These are phyloP conservation scores for Scutellaria barbata DNA, from an alignment of 257 asterid genomes.

Conservation along the genomic window DNA sequence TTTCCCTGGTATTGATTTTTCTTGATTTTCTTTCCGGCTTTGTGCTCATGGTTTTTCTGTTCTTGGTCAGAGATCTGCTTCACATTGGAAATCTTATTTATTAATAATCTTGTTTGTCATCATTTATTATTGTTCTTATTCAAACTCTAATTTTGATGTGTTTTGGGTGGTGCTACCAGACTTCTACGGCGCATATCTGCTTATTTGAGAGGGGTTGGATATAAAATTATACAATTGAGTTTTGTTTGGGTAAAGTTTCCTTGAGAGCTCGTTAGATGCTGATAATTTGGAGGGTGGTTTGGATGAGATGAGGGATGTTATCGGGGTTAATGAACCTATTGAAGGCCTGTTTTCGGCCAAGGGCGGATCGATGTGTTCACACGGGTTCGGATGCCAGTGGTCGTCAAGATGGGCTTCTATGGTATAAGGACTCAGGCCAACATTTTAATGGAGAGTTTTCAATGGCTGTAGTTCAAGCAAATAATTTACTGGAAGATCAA, in stretches of 20 bases:
- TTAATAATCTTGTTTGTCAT: conserved; percentile 9
- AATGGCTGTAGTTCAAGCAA: conserved; percentile 92
- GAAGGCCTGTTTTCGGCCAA: conserved; percentile 79
- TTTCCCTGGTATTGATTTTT: conserved; percentile 46
- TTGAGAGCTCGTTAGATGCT: conserved; percentile 42
- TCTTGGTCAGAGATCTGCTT: conserved; percentile 44
- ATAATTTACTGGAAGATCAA: conserved; percentile 85
- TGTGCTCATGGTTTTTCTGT: conserved; percentile 37
- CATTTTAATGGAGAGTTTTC: conserved; percentile 83
- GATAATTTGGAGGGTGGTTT: conserved; percentile 51
- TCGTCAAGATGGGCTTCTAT: conserved; percentile 72
- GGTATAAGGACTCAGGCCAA: conserved; percentile 80
- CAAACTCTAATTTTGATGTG: conserved; percentile 37
- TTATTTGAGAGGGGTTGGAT: conserved; percentile 34
- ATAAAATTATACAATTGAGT: conserved; percentile 24
- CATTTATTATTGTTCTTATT: conserved; percentile 7
- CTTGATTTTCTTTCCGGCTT: conserved; percentile 37
- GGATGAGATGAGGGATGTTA: conserved; percentile 79
- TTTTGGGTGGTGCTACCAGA: conserved; percentile 41
- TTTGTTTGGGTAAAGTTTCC: conserved; percentile 28
- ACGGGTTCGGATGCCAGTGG: conserved; percentile 58
- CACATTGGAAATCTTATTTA: conserved; percentile 32
- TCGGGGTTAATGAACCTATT: conserved; percentile 71
- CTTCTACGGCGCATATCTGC: conserved; percentile 20
- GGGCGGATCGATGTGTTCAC: conserved; percentile 50